These are phyloP conservation scores for Wallacemonas sp. DNA, from an alignment of 208 protist species.

Conservation along the genomic window DNA sequence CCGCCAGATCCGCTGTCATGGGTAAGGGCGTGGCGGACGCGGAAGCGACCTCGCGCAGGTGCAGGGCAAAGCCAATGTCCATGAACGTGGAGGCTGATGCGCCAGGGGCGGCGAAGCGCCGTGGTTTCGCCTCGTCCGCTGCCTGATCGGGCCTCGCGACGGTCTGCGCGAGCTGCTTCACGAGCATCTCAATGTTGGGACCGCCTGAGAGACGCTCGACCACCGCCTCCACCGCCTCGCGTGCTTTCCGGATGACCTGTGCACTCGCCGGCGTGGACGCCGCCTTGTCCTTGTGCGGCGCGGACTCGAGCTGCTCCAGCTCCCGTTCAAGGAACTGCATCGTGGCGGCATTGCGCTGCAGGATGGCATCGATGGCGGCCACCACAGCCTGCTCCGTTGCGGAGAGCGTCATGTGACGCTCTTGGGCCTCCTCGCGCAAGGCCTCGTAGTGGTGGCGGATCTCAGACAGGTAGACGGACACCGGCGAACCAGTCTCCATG, in stretches of 20 bases:
- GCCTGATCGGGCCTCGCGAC: not conserved
- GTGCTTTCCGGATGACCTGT: not conserved
- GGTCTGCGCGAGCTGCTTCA: constrained; percentile 2
- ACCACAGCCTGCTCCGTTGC: constrained; percentile 50
- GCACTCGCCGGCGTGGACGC: not conserved
- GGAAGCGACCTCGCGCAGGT: constrained; percentile 2
- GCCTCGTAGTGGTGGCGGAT: constrained; percentile 53
- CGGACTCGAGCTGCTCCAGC: constrained; percentile 1
- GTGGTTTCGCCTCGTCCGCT: not conserved
- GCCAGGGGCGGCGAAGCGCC: not conserved
- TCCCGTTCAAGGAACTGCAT: constrained; percentile 15
- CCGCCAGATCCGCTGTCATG: constrained; percentile 26
- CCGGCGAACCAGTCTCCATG: constrained; percentile 21
- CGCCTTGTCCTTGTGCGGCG: not conserved
- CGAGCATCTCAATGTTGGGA: constrained; percentile 4
- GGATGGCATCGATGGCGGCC: constrained; percentile 29
- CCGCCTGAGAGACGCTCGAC: not conserved
- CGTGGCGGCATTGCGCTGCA: constrained; percentile 22
- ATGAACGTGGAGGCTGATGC: not conserved
- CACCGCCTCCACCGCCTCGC: not conserved
- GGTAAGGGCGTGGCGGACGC: not conserved
- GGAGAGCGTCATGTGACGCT: constrained; percentile 35
- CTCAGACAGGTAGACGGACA: constrained; percentile 44
- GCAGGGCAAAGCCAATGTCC: constrained; percentile 1
- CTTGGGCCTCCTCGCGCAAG: constrained; percentile 31